A percentile compares a stretch with the other conserved stretches of the same genome.
Conservation (phyloP, 2,329 filamentous ascomycete genomes). For the Fusarium xylarioides region DNA sequence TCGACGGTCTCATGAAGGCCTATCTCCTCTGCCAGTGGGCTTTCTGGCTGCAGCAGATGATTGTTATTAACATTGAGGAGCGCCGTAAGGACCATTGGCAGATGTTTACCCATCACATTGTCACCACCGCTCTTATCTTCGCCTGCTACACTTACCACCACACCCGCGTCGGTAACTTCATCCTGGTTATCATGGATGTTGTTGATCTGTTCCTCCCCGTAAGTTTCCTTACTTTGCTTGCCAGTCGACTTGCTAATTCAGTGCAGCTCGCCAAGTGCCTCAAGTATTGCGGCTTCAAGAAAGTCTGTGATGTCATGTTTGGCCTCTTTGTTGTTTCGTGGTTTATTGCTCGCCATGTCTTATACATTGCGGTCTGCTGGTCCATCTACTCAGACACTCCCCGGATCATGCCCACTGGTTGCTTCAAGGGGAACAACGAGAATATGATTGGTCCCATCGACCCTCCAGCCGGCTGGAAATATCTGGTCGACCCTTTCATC, state of each 20-base stretch:
- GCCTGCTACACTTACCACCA: conserved; percentile 87
- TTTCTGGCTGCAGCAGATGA: conserved; percentile 93
- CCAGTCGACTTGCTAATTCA: conserved; percentile 66
- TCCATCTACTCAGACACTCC: conserved; percentile 55
- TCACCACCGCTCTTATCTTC: conserved; percentile 83
- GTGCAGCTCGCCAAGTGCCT: conserved; percentile 88
- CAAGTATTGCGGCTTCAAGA: conserved; percentile 84
- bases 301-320: conserved; percentile 82
- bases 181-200: conserved; percentile 92
- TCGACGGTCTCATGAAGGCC: conserved; percentile 79
- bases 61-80: conserved; percentile 95
- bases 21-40: conserved; percentile 91
- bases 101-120: conserved; percentile 94
- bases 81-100: conserved; percentile 94
- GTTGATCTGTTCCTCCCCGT: conserved; percentile 90
- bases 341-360: conserved; percentile 82
- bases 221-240: conserved; percentile 77
- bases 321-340: conserved; percentile 86
- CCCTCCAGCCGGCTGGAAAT: conserved; percentile 61
- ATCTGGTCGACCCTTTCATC: conserved; percentile 78
- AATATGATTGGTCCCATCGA: conserved; percentile 64
- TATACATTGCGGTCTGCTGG: conserved; percentile 83
- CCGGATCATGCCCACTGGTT: conserved; percentile 62
- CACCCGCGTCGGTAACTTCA: conserved; percentile 86
- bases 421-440: conserved; percentile 70